Evolutionary conservation across 371 early-diverging fungal genomes (phyloP), one percentile per base, ranked within the genome.

Genomic region (Mucor racemosus): DNA sequence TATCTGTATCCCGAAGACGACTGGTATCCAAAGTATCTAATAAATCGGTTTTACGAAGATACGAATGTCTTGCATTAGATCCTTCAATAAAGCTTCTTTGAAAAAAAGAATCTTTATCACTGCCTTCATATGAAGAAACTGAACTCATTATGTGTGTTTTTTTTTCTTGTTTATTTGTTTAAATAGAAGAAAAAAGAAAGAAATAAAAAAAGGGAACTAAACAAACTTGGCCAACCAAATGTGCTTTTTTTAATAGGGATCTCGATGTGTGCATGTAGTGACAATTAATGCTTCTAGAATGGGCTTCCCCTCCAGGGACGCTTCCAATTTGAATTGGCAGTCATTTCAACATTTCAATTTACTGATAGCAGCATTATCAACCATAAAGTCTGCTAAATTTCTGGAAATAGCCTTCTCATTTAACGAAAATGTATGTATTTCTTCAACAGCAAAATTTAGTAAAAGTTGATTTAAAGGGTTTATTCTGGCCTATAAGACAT

Each of bases 41-140:
- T 17, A 84, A 67, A 58, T 84, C 84, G 7, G 84, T 81, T 62
- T 84, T 84, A 34, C 84, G 79, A 61, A 84, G 67, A 39, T 77
- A 76, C 8, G 79, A 73, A 48, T 79, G 79, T 13, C 84, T 71
- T 9, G 38, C 26, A 17, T 44, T 26, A 36, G 62, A 33, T 14
- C 56, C 56, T 55, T 79, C 79, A 31, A 69, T 58, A 35, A 74
- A 69, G 35, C 67, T 68, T 21, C 70, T 71, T 60, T 77, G 78
- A 40, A 74, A 71, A 35, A 76, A 67, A 8, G 65, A 68, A 19
- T 82, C 82, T 66, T 75, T 79, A 26, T 82, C 82, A 67, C 82
- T 82, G 39, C 78, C 78, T 70, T 82, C 82, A 62, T 76, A 76
- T 11, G 82, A 82, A 38, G 82, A 82, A 53, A 78, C 78, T 15